Base-by-base conservation (phyloP, 2,329 filamentous ascomycete genomes). In the Aaosphaeria arxii region DNA sequence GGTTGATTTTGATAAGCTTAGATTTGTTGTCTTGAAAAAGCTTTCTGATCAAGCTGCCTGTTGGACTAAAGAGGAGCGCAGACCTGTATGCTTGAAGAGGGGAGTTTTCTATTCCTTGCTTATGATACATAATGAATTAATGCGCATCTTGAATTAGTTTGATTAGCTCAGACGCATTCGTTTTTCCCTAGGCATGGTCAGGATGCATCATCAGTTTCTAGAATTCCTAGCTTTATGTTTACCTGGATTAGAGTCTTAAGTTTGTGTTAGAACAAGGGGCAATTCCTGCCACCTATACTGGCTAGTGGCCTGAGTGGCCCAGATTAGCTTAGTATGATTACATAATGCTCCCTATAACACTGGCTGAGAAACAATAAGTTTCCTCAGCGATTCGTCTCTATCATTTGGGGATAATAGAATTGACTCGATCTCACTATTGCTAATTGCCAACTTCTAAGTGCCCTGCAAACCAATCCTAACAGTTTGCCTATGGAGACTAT, bases 61-160 rank as follows among this genome's bases (percentile, higher is more conserved):
- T n/a, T 42, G 48, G 53, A 45, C 48, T 52, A 32, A 52, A 56
- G 39, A 54, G 4, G 28, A 61, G 53, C 24, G 53, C 54, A 28
- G 56, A 58, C 24, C 35, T 33, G 41, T 59, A 59, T 51, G 47
- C 43, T 35, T 60, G 54, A 9, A 59, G 51, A 42, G 56, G 54
- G 29, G 36, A 44, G 24, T 50, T 50, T 43, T 56, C 56, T 43
- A 59, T 55, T 30, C 42, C 42, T 28, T 35, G 5, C 31, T 45
- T 51, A 42, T 54, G 46, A 38, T 46, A 53, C 41, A 51, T 45
- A 43, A 58, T 51, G 42, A 61, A 61, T 44, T 47, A 47, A 36
- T 42, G 50, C 30, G 47, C 50, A 43, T 53, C 51, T 5, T 42
- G 11, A 42, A 53, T 41, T 4, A 55, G 42, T 7, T 48, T 31